Percentiles rank a stretch among this genome's conserved stretches.
These are phyloP conservation scores for Chalciporus chontae DNA, from an alignment of 768 basidiomycete genomes.

Conservation along the genomic window DNA sequence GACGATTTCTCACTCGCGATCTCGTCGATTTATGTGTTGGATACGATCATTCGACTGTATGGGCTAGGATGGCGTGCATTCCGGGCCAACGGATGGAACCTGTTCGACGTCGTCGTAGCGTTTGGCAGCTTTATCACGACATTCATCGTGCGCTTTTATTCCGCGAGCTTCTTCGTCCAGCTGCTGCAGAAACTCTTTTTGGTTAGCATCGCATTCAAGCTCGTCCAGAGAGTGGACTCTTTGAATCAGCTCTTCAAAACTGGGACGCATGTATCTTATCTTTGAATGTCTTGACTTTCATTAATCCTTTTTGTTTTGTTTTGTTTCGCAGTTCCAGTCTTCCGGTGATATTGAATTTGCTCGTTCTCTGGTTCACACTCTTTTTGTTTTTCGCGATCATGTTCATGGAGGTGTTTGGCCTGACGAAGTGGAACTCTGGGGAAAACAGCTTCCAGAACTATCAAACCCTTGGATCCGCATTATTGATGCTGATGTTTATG, in stretches of 20 bases:
- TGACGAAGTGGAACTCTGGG: constrained; percentile 79
- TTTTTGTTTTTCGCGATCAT: constrained; percentile 91
- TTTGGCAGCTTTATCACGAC: constrained; percentile 83
- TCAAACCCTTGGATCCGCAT: constrained; percentile 67
- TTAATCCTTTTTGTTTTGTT: not conserved
- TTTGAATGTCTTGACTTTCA: not conserved
- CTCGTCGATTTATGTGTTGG: constrained; percentile 68
- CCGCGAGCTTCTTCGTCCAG: constrained; percentile 47
- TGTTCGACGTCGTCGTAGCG: constrained; percentile 83
- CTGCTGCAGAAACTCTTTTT: constrained; percentile 89
- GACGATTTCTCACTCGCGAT: constrained; percentile 76
- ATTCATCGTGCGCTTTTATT: constrained; percentile 57
- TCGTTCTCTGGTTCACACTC: constrained; percentile 83
- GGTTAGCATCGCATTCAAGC: constrained; percentile 89
- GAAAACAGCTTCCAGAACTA: constrained; percentile 76
- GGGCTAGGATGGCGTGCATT: constrained; percentile 86
- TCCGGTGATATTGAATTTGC: constrained; percentile 79
- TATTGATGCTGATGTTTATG: constrained; percentile 91
- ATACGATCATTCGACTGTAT: constrained; percentile 71
- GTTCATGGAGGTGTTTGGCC: constrained; percentile 84
- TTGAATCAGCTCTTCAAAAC: constrained; percentile 97
- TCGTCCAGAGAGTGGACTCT: constrained; percentile 82
- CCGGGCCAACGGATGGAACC: constrained; percentile 89
- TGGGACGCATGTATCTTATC: constrained; percentile 61
- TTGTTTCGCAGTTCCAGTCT: constrained; percentile 63